A percentile compares a stretch with the other conserved stretches of the same genome.
Conservation (phyloP, 345 rosid genomes). For the Jatropha curcas region DNA sequence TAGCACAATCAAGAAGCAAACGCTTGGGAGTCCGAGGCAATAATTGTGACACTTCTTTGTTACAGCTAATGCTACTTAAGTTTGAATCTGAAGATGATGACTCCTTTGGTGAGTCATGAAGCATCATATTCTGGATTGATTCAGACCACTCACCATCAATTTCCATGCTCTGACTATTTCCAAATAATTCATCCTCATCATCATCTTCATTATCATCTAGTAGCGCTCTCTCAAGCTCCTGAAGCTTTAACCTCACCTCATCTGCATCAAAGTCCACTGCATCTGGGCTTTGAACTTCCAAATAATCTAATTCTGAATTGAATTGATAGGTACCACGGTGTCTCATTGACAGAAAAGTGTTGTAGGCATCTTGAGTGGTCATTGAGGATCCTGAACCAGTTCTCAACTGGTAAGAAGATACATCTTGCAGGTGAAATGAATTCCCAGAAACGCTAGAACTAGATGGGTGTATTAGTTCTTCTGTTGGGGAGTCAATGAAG, state of each 20-base stretch:
- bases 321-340: constrained; percentile 34
- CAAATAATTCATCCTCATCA: constrained; percentile 50
- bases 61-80: constrained; percentile 58
- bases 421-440: constrained; percentile 44
- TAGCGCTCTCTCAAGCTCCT: constrained; percentile 83
- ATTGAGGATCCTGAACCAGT: constrained; percentile 49
- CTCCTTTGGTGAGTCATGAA: constrained; percentile 80
- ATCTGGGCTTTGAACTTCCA: constrained; percentile 51
- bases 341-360: constrained; percentile 31
- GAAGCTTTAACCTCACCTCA: constrained; percentile 68
- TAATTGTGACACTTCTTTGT: constrained; percentile 62
- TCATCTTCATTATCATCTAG: constrained; percentile 53
- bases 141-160: constrained; percentile 82
- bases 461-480: constrained; percentile 52
- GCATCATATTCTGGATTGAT: constrained; percentile 40
- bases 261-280: constrained; percentile 53
- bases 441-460: constrained; percentile 56
- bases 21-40: constrained; percentile 59
- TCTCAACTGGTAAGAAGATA: constrained; percentile 49
- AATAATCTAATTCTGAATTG: constrained; percentile 40
- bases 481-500: constrained; percentile 69
- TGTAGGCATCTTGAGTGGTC: constrained; percentile 36
- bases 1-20: constrained; percentile 77
- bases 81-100: constrained; percentile 76
- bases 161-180: constrained; percentile 63